Evolutionary conservation across 768 basidiomycete genomes (phyloP), one percentile per base, ranked within the genome.

Genomic region (Termitomyces sp.): DNA sequence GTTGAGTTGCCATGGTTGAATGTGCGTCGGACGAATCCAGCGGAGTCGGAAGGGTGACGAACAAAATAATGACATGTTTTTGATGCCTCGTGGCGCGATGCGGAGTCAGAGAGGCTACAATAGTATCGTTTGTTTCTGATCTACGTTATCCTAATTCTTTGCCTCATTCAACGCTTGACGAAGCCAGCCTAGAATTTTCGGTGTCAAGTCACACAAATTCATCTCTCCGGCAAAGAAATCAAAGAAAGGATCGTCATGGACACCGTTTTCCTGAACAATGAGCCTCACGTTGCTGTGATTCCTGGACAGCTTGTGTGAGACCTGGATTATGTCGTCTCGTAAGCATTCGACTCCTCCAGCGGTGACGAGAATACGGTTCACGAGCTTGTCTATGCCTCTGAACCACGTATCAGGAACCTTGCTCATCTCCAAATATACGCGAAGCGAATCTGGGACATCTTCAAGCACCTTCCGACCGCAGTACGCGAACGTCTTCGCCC

Each of bases 171-270:
- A 56, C 26, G 60, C 60, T 20, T 64, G 60, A 46, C 62, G 59
- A 45, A 70, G 28, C 71, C 71, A 72, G 13, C 57, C 57, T 9
- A 69, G 42, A 29, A 62, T 61, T 39, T 63, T 34, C 31, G 62
- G 62, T 39, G 65, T 67, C 58, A 66, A 47, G 9, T 55, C 55
- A 18, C 61, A 45, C 15, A 64, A 9, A 18, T 60, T 60, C 26
- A 45, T 58, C 56, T 68, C 68, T 8, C 53, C 58, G 1, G 54
- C 51, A 28, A 65, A 16, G 46, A 69, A 69, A 37, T 66, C 58
- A 31, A 34, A 61, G 33, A 59, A 71, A 24, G 67, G 63, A 58
- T 75, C 72, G 53, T 73, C 68, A 51, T 76, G 75, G 2, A 74
- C 63, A 4, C 72, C 75, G 31, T 58, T 55, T 36, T 65, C 54